phyloP scores from a whole-genome alignment of 1,284 basidiomycete genomes.

The Tremellales sp. region DNA sequence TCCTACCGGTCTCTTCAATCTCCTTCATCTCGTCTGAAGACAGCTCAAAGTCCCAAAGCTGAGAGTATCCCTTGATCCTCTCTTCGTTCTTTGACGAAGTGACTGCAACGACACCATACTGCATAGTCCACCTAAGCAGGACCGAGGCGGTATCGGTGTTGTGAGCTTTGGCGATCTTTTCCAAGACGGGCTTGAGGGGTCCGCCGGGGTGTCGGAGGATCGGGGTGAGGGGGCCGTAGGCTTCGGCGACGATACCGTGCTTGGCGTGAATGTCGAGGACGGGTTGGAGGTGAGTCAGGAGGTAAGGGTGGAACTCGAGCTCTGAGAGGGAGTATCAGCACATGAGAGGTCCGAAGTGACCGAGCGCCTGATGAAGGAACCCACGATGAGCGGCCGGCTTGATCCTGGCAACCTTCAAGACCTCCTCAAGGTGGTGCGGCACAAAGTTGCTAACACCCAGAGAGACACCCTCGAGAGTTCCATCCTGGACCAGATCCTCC shows the following conservation, averaged over 20 bases:
- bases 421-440: slow-evolving; percentile 36
- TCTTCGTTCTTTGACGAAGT: slow-evolving; percentile 65
- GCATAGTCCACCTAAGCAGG: slow-evolving; percentile 60
- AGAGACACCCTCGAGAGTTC: slow-evolving; percentile 57
- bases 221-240: slow-evolving; percentile 59
- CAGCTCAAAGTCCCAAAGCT: slow-evolving; percentile 57
- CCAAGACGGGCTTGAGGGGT: slow-evolving; percentile 55
- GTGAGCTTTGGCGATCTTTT: slow-evolving; percentile 52
- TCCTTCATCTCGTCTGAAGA: slow-evolving; percentile 59
- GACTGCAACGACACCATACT: slow-evolving; percentile 58
- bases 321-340: slow-evolving; percentile 33
- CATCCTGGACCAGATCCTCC: slow-evolving; percentile 47
- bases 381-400: slow-evolving; percentile 65
- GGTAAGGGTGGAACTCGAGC: slow-evolving; percentile 73
- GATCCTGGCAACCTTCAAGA: slow-evolving; percentile 53
- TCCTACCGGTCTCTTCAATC: slow-evolving; percentile 60
- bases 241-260: slow-evolving; percentile 60
- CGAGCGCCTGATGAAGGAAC: slow-evolving; percentile 48
- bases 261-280: slow-evolving; percentile 58
- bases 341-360: too few species aligned
- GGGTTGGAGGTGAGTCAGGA: slow-evolving; percentile 59
- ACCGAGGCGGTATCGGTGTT: slow-evolving; percentile 57
- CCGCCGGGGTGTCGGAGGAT: slow-evolving; percentile 57
- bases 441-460: slow-evolving; percentile 46
- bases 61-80: slow-evolving; percentile 62